phyloP scores from a whole-genome alignment of 164 flowering plant genomes.

The Litsea cubeba region DNA sequence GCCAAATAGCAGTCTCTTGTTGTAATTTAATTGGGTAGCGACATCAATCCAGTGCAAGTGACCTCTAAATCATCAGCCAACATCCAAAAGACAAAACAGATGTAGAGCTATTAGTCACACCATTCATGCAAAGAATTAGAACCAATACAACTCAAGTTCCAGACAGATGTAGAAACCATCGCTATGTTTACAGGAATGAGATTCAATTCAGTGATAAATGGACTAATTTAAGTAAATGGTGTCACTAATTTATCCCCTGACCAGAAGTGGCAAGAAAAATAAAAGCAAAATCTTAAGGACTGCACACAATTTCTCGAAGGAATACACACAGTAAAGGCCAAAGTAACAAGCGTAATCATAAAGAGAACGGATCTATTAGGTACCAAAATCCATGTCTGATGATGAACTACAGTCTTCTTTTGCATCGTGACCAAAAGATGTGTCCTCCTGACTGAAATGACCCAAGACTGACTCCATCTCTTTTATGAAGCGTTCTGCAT shows the following conservation, averaged over 20 bases:
- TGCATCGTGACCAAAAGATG: conserved; percentile 26
- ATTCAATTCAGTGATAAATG: too few relatives aligned
- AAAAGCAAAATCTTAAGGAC: neutral
- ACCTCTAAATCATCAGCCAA: too few relatives aligned
- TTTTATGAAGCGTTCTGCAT: conserved; percentile 67
- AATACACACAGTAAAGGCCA: neutral
- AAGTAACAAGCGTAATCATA: neutral
- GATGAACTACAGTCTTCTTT: conserved; percentile 48
- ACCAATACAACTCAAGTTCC: too few relatives aligned
- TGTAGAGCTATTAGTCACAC: too few relatives aligned
- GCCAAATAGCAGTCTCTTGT: too few relatives aligned
- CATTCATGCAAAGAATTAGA: too few relatives aligned
- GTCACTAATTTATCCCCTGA: neutral
- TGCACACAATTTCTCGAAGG: neutral
- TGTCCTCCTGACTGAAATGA: conserved; percentile 19
- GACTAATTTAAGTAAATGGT: neutral
- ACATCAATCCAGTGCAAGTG: too few relatives aligned
- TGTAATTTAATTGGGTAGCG: too few relatives aligned
- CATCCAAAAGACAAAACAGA: too few relatives aligned
- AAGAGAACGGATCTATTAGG: neutral
- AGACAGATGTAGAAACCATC: too few relatives aligned
- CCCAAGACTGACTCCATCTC: conserved; percentile 68
- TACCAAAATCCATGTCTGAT: conserved; percentile 87
- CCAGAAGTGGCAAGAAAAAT: neutral
- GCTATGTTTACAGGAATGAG: too few relatives aligned